Evolutionary conservation across 2,329 filamentous ascomycete genomes (phyloP).

Genomic region (Phyllosticta citriasiana): DNA sequence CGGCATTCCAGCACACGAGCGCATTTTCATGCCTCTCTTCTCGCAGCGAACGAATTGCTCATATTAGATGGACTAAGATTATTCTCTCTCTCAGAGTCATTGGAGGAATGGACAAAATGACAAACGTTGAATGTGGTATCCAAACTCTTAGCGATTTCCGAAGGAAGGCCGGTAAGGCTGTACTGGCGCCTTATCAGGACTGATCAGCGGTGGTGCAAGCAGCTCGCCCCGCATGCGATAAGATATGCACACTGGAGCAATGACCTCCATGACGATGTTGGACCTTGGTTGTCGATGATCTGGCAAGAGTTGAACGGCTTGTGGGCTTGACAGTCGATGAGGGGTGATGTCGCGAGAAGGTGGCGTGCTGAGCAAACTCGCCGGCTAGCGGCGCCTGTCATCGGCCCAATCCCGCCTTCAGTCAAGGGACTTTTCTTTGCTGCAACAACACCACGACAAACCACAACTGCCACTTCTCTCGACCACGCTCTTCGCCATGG

Average conservation of each 20-base stretch:
- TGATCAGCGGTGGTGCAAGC: neutral
- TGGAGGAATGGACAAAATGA: neutral
- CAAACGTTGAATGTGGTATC: neutral
- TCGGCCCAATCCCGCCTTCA: neutral
- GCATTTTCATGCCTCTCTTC: no score
- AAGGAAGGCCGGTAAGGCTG: neutral
- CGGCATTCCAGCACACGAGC: no score
- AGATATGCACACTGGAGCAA: neutral
- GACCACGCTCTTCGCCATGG: conserved; percentile 25
- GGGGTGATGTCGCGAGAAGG: neutral
- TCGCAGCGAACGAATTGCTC: no score
- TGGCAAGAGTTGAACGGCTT: neutral
- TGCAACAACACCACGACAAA: neutral
- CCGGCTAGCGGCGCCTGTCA: neutral
- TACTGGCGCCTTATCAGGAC: neutral
- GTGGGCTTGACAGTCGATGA: neutral
- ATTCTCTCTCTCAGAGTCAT: no score
- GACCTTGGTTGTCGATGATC: neutral
- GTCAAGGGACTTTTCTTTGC: neutral
- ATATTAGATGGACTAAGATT: no score
- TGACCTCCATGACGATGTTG: neutral
- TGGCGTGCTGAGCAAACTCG: neutral
- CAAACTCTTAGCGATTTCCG: neutral
- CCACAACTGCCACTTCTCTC: neutral
- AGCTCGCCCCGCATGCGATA: neutral